Conservation (phyloP, 2,329 filamentous ascomycete genomes). For the Knufia petricola region DNA sequence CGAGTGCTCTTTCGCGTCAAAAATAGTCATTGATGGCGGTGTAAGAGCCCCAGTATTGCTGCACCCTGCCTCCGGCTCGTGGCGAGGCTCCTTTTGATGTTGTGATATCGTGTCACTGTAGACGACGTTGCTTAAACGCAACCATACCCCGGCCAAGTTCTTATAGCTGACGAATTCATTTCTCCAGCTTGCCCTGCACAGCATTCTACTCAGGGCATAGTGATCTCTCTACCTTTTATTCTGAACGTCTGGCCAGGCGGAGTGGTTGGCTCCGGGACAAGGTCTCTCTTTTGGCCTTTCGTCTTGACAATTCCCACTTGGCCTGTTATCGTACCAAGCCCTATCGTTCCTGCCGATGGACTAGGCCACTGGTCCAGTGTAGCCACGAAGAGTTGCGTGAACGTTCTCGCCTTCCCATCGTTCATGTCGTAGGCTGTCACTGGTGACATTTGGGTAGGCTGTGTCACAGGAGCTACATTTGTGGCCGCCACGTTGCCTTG, state of each 20-base stretch:
- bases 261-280: slow-evolving; percentile 3
- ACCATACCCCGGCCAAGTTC: too few relatives aligned
- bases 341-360: slow-evolving; percentile 24
- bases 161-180: background rate
- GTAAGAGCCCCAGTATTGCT: background rate
- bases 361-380: slow-evolving; percentile 27
- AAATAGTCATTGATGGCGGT: background rate
- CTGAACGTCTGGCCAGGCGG: slow-evolving; percentile 1
- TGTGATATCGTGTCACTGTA: background rate
- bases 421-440: slow-evolving; percentile 23
- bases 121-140: background rate
- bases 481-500: slow-evolving; percentile 25
- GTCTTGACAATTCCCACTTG: slow-evolving; percentile 19
- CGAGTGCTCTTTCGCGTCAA: background rate
- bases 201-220: background rate
- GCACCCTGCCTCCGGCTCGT: background rate
- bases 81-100: background rate
- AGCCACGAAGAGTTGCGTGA: slow-evolving; percentile 24
- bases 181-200: background rate
- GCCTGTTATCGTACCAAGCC: slow-evolving; percentile 25
- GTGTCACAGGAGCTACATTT: slow-evolving; percentile 20
- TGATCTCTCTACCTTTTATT: slow-evolving; percentile 5
- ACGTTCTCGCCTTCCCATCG: slow-evolving; percentile 16
- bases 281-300: slow-evolving; percentile 12
- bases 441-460: slow-evolving; percentile 23